Conservation (phyloP, 768 basidiomycete genomes). For the Naganishia friedmannii region DNA sequence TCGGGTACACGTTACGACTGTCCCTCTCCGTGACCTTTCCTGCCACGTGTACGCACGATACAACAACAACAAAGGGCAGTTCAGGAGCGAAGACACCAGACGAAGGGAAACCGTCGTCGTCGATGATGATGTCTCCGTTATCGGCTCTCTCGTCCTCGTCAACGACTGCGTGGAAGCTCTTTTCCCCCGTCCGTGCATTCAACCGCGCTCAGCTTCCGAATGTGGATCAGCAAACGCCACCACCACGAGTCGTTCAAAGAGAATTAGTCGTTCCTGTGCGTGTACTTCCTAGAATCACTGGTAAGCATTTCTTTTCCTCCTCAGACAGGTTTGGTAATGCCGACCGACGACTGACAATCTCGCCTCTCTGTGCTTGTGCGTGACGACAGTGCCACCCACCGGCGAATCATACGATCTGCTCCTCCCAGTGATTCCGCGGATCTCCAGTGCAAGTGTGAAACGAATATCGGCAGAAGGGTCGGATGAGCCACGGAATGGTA, state of each 20-base stretch:
- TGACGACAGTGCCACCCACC: background rate
- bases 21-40: conserved; percentile 61
- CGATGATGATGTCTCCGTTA: background rate
- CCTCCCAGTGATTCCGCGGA: background rate
- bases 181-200: background rate
- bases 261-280: conserved; percentile 46
- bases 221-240: background rate
- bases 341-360: background rate
- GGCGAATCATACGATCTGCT: background rate
- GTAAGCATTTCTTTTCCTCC: background rate
- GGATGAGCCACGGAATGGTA: too few relatives aligned
- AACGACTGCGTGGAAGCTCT: background rate
- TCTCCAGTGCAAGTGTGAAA: background rate
- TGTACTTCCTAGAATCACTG: conserved; percentile 11
- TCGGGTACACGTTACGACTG: conserved; percentile 86
- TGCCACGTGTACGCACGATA: conserved; percentile 88
- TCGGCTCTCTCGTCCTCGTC: conserved; percentile 43
- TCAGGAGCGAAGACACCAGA: too few relatives aligned
- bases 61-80: conserved; percentile 53
- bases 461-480: background rate
- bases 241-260: conserved; percentile 73
- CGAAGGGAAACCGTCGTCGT: conserved; percentile 76
- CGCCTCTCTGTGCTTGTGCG: background rate
- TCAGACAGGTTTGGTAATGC: background rate
- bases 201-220: too few relatives aligned